Percentiles rank a stretch among this genome's conserved stretches.
Conservation (phyloP, 306 rosid genomes). For the Vigna mungo region DNA sequence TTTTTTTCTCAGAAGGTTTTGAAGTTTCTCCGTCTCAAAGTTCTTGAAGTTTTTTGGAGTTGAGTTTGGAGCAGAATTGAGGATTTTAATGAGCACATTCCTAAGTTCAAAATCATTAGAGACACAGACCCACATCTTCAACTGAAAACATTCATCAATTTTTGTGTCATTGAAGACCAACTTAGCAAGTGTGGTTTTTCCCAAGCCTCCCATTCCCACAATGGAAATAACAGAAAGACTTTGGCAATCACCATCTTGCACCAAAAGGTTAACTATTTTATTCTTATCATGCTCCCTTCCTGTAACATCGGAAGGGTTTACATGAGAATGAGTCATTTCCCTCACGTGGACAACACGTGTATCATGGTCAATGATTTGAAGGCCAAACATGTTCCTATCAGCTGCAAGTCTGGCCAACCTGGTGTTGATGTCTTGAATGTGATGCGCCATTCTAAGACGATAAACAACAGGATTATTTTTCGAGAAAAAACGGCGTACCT, state of each 20-base stretch:
- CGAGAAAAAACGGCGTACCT: not conserved
- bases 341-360: not conserved
- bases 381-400: not conserved
- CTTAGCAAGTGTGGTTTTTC: not conserved
- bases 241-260: not conserved
- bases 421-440: not conserved
- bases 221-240: not conserved
- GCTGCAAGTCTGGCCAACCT: not conserved
- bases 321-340: not conserved
- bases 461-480: not conserved
- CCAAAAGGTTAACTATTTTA: not conserved
- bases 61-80: not conserved
- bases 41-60: not conserved
- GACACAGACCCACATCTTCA: slow-evolving; percentile 3
- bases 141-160: not conserved
- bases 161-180: not conserved
- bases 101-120: not conserved
- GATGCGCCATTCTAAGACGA: not conserved
- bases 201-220: not conserved
- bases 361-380: not conserved
- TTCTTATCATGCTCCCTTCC: not conserved
- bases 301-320: not conserved
- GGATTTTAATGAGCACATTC: too few species aligned
- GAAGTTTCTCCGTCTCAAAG: not conserved
- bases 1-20: not conserved